Evolutionary conservation across 2,329 filamentous ascomycete species (phyloP).

Genomic region (Pseudocercospora vitis): DNA sequence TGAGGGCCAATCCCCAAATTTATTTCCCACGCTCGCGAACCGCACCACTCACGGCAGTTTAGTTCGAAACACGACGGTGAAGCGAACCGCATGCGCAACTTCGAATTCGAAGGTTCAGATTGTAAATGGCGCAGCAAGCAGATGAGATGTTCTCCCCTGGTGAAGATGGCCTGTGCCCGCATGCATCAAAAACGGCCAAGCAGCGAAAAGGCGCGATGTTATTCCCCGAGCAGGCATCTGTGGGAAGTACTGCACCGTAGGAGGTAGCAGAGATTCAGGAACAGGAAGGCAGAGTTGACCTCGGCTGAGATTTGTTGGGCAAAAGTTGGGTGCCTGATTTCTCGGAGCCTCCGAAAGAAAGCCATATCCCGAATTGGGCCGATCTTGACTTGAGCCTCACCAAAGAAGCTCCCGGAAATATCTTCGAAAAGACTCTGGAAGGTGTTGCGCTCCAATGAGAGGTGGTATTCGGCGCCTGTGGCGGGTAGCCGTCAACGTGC

Average conservation of each 20-base stretch:
- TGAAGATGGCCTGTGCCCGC: no score
- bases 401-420: not conserved
- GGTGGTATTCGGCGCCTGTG: not conserved
- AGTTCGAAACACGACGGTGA: no score
- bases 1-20: not conserved
- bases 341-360: constrained; percentile 8
- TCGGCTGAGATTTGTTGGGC: constrained; percentile 4
- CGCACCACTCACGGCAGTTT: no score
- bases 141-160: no score
- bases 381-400: constrained; percentile 3
- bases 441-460: not conserved
- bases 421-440: not conserved
- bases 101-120: no score
- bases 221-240: no score
- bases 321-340: constrained; percentile 4
- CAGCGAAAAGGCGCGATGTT: no score
- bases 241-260: no score
- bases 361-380: constrained; percentile 2
- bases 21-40: no score
- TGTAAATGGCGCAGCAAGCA: no score
- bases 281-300: not conserved
- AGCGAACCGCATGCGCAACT: no score
- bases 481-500: not conserved
- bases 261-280: constrained; percentile 7
- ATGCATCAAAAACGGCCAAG: not conserved